A percentile compares a stretch with the other conserved stretches of the same genome.
Evolutionary conservation across 2,329 filamentous ascomycete species (phyloP).

Genomic region (Lojkania enalia): DNA sequence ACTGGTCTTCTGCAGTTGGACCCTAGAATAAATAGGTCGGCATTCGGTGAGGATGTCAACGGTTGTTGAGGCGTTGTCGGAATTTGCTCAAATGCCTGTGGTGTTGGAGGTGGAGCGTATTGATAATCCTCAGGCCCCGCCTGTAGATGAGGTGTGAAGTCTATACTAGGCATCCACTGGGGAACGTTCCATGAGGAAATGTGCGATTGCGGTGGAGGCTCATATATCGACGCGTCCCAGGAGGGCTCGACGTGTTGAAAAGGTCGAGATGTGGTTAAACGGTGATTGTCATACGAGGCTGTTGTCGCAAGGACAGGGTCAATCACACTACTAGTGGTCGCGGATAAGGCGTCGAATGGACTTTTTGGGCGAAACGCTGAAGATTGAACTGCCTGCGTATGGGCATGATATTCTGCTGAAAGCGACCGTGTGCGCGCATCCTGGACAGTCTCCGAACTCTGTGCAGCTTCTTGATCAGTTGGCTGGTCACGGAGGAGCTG

Average conservation of each 20-base stretch:
- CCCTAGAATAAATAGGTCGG: constrained; percentile 19
- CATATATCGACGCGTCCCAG: constrained; percentile 24
- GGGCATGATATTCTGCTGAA: constrained; percentile 21
- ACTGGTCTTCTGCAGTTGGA: constrained; percentile 8
- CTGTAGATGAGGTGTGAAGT: constrained; percentile 11
- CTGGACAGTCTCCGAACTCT: constrained; percentile 14
- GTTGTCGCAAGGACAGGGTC: constrained; percentile 15
- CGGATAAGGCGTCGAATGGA: constrained; percentile 10
- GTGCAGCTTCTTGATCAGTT: constrained; percentile 15
- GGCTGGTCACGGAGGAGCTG: constrained; percentile 34
- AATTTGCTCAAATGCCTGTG: constrained; percentile 17
- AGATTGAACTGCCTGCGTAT: constrained; percentile 10
- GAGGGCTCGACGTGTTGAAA: constrained; percentile 17
- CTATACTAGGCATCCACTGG: constrained; percentile 22
- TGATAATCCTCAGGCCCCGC: constrained; percentile 17
- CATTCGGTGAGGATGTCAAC: constrained; percentile 11
- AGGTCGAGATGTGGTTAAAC: constrained; percentile 14
- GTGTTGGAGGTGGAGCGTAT: constrained; percentile 15
- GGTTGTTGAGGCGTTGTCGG: constrained; percentile 18
- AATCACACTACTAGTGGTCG: constrained; percentile 14
- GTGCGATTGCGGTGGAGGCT: constrained; percentile 16
- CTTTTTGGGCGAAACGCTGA: constrained; percentile 16
- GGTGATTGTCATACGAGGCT: constrained; percentile 17
- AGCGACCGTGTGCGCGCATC: constrained; percentile 18
- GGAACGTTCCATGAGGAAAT: constrained; percentile 24